Evolutionary conservation across 768 basidiomycete species (phyloP).

Genomic region (Erythrobasidium yunnanense): DNA sequence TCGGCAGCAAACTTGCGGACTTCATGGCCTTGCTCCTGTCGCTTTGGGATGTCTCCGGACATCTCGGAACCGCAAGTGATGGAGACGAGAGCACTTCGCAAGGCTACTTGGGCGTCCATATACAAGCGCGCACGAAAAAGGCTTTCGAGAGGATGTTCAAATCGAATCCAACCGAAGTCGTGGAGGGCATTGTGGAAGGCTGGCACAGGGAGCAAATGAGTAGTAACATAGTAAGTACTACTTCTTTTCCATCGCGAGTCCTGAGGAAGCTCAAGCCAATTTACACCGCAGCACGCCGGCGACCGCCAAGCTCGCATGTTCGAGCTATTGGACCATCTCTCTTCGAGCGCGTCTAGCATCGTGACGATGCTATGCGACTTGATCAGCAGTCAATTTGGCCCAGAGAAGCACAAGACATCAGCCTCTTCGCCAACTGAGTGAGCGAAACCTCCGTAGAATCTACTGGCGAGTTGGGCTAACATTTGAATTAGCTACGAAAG

Average conservation of each 20-base stretch:
- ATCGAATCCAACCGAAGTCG: conserved; percentile 63
- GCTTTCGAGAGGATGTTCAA: conserved; percentile 79
- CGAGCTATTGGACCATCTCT: conserved; percentile 69
- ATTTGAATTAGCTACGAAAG: conserved; percentile 51
- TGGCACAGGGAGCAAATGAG: conserved; percentile 49
- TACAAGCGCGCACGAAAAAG: conserved; percentile 54
- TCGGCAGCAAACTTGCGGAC: neutral
- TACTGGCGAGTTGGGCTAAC: neutral
- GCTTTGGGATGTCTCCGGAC: conserved; percentile 30
- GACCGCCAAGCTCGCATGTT: conserved; percentile 53
- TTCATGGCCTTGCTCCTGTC: conserved; percentile 19
- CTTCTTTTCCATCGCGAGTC: too few species aligned
- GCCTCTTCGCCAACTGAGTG: conserved; percentile 4
- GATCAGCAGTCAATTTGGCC: conserved; percentile 43
- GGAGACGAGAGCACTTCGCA: conserved; percentile 29
- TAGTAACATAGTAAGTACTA: too few species aligned
- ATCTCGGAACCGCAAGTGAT: conserved; percentile 22
- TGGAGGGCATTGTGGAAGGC: conserved; percentile 70
- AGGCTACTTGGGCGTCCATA: conserved; percentile 22
- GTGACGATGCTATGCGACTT: conserved; percentile 84
- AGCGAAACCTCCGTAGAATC: neutral
- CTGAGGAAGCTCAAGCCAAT: too few species aligned
- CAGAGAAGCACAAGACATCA: conserved; percentile 1
- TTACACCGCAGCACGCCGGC: too few species aligned
- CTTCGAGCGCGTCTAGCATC: conserved; percentile 70